phyloP scores from a whole-genome alignment of 2,329 filamentous ascomycete species.

The Mycogone perniciosa region DNA sequence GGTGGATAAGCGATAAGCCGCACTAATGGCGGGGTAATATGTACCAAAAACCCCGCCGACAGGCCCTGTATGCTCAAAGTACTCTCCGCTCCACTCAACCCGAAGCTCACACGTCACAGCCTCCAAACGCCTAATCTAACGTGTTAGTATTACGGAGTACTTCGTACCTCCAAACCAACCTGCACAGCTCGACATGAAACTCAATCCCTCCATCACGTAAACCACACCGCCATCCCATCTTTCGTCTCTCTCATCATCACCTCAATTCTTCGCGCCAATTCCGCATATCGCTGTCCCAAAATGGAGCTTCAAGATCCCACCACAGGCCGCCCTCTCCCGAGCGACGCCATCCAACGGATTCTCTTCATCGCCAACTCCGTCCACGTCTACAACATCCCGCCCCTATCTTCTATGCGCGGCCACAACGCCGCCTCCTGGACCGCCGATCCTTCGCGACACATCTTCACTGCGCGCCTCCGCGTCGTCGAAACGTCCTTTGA shows the following conservation, averaged over 20 bases:
- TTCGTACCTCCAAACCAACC: no score
- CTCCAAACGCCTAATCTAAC: no score
- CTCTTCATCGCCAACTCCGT: constrained; percentile 70
- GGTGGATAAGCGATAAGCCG: background rate
- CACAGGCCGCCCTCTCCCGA: constrained; percentile 60
- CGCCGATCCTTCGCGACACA: constrained; percentile 60
- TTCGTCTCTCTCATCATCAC: no score
- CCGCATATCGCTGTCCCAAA: background rate
- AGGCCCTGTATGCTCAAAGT: background rate
- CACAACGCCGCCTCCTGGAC: constrained; percentile 77
- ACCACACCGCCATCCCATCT: no score
- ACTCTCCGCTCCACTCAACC: no score
- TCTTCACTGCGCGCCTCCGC: constrained; percentile 79
- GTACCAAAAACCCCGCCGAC: background rate
- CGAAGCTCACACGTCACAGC: no score
- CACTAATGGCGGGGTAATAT: background rate
- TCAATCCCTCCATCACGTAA: no score
- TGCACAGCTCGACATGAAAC: no score
- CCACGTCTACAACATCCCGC: constrained; percentile 84
- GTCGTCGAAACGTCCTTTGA: constrained; percentile 66
- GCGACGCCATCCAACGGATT: constrained; percentile 76
- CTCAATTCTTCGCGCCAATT: no score
- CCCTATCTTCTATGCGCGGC: constrained; percentile 69
- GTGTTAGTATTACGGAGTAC: no score
- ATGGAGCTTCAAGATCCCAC: constrained; percentile 66